Percentiles rank a stretch among this genome's conserved stretches.
Evolutionary conservation across 108 stramenopile species (phyloP).

Genomic region (Cyclotella kingstonii): DNA sequence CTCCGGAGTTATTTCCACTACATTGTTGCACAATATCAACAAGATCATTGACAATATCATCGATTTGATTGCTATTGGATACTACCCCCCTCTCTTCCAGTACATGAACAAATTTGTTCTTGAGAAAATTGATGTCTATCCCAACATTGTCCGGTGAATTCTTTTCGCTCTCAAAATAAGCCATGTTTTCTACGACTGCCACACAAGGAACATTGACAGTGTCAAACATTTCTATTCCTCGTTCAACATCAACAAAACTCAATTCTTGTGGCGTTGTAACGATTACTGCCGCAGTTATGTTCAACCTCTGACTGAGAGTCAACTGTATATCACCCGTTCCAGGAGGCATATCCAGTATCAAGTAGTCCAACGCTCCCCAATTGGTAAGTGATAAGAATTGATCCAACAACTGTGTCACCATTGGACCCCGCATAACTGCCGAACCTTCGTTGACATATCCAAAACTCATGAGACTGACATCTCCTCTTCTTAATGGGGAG

Average conservation of each 20-base stretch:
- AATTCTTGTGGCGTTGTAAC: slow-evolving; percentile 97
- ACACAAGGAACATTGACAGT: slow-evolving; percentile 91
- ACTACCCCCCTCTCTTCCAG: slow-evolving; percentile 23
- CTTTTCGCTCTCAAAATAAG: slow-evolving; percentile 69
- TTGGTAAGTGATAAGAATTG: slow-evolving; percentile 91
- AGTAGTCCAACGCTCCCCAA: slow-evolving; percentile 96
- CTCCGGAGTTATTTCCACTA: slow-evolving; percentile 16
- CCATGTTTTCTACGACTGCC: slow-evolving; percentile 99
- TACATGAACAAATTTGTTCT: slow-evolving; percentile 20
- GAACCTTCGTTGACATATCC: slow-evolving; percentile 86
- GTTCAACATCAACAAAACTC: slow-evolving; percentile 93
- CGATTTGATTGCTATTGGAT: slow-evolving; percentile 8
- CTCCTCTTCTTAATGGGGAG: slow-evolving; percentile 75
- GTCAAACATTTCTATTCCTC: slow-evolving; percentile 97
- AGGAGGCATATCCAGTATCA: slow-evolving; percentile 98
- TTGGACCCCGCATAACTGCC: slow-evolving; percentile 88
- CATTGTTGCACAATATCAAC: slow-evolving; percentile 48
- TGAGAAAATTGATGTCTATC: slow-evolving; percentile 42
- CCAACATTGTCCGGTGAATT: background rate
- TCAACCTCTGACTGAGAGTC: slow-evolving; percentile 88
- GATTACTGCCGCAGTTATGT: slow-evolving; percentile 93
- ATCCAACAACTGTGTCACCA: slow-evolving; percentile 89
- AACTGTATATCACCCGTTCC: slow-evolving; percentile 98
- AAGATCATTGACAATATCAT: slow-evolving; percentile 43
- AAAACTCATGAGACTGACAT: slow-evolving; percentile 86